phyloP scores from a whole-genome alignment of 495 filamentous ascomycete species.

The Penicillium taxi region DNA sequence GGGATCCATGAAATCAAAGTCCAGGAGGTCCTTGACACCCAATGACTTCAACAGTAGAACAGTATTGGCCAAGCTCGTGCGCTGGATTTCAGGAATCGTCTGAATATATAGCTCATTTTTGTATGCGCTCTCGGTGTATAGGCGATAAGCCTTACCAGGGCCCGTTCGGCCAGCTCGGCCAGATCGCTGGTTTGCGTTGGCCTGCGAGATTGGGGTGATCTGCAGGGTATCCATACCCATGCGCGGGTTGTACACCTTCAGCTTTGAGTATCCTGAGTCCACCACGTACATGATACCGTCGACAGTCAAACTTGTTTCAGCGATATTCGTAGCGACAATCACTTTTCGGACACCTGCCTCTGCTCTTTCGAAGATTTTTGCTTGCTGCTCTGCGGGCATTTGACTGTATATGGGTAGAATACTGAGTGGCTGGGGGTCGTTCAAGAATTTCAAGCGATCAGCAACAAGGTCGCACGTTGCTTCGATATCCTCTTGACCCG shows the following conservation, averaged over 20 bases:
- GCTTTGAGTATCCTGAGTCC: constrained; percentile 89
- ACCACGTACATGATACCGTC: constrained; percentile 99
- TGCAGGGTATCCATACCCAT: constrained; percentile 99
- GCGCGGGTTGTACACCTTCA: constrained; percentile 96
- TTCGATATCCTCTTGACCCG: constrained; percentile 97
- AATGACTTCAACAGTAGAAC: constrained; percentile 91
- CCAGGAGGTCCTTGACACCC: constrained; percentile 86
- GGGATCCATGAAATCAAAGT: constrained; percentile 99
- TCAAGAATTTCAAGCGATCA: constrained; percentile 82
- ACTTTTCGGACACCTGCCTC: constrained; percentile 88
- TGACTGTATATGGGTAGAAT: constrained; percentile 98
- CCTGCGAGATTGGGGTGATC: constrained; percentile 96
- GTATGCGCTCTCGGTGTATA: constrained; percentile 92
- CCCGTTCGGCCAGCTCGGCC: constrained; percentile 93
- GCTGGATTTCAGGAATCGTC: constrained; percentile 96
- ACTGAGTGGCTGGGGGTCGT: constrained; percentile 89
- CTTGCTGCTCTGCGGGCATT: constrained; percentile 96
- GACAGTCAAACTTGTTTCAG: constrained; percentile 95
- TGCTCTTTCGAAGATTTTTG: constrained; percentile 93
- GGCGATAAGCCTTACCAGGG: constrained; percentile 87
- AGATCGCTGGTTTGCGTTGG: constrained; percentile 88
- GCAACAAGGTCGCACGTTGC: constrained; percentile 88
- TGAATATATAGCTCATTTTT: constrained; percentile 96
- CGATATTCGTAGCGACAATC: constrained; percentile 98
- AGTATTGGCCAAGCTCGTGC: constrained; percentile 91